Evolutionary conservation across 805 yeast genomes (phyloP).

Genomic region (Yarrowia deformans): DNA sequence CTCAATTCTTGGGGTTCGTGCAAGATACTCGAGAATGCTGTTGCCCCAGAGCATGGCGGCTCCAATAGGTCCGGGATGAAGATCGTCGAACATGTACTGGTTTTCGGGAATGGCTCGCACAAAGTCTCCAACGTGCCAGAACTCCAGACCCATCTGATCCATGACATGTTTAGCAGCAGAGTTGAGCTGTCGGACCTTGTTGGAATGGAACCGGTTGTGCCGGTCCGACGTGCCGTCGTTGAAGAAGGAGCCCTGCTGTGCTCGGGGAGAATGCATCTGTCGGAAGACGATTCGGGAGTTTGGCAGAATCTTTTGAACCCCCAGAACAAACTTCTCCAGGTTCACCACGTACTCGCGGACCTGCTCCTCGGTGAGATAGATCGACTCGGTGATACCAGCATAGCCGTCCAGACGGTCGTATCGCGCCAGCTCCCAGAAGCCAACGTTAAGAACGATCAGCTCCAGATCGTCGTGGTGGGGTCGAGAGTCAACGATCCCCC

Average conservation of each 20-base stretch:
- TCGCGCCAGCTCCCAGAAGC: slow-evolving; percentile 41
- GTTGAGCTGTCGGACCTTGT: slow-evolving; percentile 40
- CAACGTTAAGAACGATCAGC: slow-evolving; percentile 36
- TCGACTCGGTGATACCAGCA: slow-evolving; percentile 24
- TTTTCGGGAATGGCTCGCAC: slow-evolving; percentile 39
- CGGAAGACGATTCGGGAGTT: slow-evolving; percentile 37
- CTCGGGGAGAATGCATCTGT: slow-evolving; percentile 40
- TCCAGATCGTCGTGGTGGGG: slow-evolving; percentile 39
- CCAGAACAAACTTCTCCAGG: slow-evolving; percentile 21
- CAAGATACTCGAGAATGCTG: slow-evolving; percentile 40
- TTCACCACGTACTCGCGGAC: slow-evolving; percentile 35
- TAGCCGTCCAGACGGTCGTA: slow-evolving; percentile 36
- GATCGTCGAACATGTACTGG: slow-evolving; percentile 40
- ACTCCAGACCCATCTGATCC: slow-evolving; percentile 36
- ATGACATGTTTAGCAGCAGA: slow-evolving; percentile 33
- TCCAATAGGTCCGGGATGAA: slow-evolving; percentile 38
- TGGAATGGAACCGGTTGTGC: slow-evolving; percentile 40
- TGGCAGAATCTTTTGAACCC: slow-evolving; percentile 30
- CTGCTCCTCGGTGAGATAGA: slow-evolving; percentile 38
- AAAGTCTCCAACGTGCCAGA: slow-evolving; percentile 40
- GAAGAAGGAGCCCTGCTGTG: slow-evolving; percentile 38
- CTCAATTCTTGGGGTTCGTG: slow-evolving; percentile 36
- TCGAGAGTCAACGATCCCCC: slow-evolving; percentile 1
- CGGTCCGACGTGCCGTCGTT: slow-evolving; percentile 34
- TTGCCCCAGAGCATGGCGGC: slow-evolving; percentile 41